Base-by-base conservation (phyloP, 1,284 basidiomycete genomes). In the Marasmius tenuissimus region DNA sequence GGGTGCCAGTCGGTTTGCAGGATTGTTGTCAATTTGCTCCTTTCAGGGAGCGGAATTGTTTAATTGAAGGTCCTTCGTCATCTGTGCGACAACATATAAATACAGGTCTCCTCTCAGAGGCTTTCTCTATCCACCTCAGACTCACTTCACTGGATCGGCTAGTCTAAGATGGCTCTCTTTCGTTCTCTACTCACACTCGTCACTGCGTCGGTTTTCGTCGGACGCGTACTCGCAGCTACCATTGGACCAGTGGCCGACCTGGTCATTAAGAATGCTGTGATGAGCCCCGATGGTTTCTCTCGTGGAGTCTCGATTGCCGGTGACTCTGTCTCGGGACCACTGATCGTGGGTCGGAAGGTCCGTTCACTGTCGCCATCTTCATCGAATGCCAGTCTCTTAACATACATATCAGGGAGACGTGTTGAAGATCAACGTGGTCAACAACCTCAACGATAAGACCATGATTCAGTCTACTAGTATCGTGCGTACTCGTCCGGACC, bases 391-490 rank as follows among this genome's bases (percentile, higher is more conserved):
- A 27, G 27, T 4, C 11, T 27, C 4, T 10, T 20, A n/a, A 42
- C 33, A 22, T 34, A 4, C 38, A 6, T 4, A 18, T 42, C 16
- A 70, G 71, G 64, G 64, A 6, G 66, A 69, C 42, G 61, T 61
- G 10, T 70, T 72, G 60, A 60, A 66, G 57, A 68, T 75, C 42
- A 70, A 72, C 27, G 74, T 76, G 40, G 60, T 61, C 38, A 66
- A 75, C 59, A 4, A 67, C 34, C 63, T 76, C 20, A 65, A 60
- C 0, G 67, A 75, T 55, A 54, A 57, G 1, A 67, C 65, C 2
- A 71, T 76, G 71, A 61, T 71, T 33, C 65, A 64, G 49, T 68
- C 61, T 7, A 75, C 74, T 34, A 70, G 70, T 0, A 67, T 75
- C n/a, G 71, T 69, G 51, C 20, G 65, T 63, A 11, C 18, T 53